Evolutionary conservation across 352 stramenopile genomes (phyloP).

Genomic region (Globisporangium okanoganense): DNA sequence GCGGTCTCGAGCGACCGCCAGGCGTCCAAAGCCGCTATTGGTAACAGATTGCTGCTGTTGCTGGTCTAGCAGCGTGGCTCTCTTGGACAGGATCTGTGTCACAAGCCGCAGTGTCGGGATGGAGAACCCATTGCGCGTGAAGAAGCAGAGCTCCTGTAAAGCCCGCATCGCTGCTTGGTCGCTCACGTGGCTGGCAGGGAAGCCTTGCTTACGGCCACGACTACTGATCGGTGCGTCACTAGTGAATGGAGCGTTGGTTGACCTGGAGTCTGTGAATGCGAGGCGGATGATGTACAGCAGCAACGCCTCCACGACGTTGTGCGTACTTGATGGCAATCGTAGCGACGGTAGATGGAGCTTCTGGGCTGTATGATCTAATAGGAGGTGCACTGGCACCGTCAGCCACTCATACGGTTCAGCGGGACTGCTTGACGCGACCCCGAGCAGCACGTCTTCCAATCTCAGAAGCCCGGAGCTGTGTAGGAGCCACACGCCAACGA

Average conservation of each 20-base stretch:
- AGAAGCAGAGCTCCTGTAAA: conserved; percentile 12
- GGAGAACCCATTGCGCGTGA: conserved; percentile 8
- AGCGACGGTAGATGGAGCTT: not conserved
- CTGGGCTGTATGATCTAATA: not conserved
- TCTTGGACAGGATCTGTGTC: conserved; percentile 4
- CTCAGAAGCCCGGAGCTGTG: conserved; percentile 13
- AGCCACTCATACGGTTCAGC: conserved; percentile 5
- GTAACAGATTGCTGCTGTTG: not conserved
- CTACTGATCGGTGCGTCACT: too few species aligned
- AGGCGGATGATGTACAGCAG: conserved; percentile 21
- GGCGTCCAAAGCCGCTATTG: not conserved
- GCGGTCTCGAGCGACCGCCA: conserved; percentile 4
- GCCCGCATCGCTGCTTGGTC: conserved; percentile 1
- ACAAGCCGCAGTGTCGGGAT: conserved; percentile 8
- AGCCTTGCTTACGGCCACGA: not conserved
- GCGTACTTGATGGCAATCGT: not conserved
- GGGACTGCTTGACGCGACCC: not conserved
- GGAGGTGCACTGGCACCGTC: not conserved
- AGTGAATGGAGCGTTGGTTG: too few species aligned
- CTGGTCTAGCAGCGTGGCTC: not conserved
- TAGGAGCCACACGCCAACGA: conserved; percentile 15
- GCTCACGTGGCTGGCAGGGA: not conserved
- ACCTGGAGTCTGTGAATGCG: conserved; percentile 10
- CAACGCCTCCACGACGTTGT: conserved; percentile 7
- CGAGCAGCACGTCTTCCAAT: conserved; percentile 20